Evolutionary conservation across 139 green algal species (phyloP).

Genomic region (Mesotaenium endlicherianum): DNA sequence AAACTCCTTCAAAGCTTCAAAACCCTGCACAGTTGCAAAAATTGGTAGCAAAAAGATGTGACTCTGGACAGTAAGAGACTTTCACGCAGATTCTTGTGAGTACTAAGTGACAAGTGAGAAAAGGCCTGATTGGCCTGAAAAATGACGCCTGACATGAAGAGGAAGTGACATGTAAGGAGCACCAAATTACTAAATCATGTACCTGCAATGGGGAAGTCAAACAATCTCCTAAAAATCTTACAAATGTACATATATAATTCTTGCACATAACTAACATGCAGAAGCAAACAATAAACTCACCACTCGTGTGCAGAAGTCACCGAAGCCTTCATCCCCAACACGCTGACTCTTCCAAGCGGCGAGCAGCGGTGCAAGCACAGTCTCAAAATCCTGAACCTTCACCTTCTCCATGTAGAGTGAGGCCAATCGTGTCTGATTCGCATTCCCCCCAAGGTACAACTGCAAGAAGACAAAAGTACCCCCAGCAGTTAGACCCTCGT

Average conservation of each 20-base stretch:
- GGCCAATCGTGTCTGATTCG: slow-evolving; percentile 81
- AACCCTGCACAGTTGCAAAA: not conserved
- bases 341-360: slow-evolving; percentile 61
- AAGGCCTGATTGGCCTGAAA: not conserved
- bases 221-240: not conserved
- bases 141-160: not conserved
- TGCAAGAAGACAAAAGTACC: slow-evolving; percentile 15
- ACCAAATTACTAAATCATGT: not conserved
- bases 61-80: not conserved
- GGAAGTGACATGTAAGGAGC: not conserved
- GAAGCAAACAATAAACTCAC: slow-evolving; percentile 43
- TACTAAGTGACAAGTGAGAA: not conserved
- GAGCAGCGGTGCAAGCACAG: slow-evolving; percentile 89
- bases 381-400: slow-evolving; percentile 88
- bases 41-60: not conserved
- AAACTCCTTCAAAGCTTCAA: slow-evolving; percentile 3
- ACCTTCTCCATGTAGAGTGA: slow-evolving; percentile 75
- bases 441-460: slow-evolving; percentile 87
- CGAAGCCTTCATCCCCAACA: slow-evolving; percentile 73
- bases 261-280: not conserved
- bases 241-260: not conserved
- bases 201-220: not conserved
- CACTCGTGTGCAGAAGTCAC: slow-evolving; percentile 80
- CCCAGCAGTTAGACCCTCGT: not conserved
- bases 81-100: not conserved